Conservation (phyloP, 192 early-diverging fungal genomes). For the Linnemannia zychae region DNA sequence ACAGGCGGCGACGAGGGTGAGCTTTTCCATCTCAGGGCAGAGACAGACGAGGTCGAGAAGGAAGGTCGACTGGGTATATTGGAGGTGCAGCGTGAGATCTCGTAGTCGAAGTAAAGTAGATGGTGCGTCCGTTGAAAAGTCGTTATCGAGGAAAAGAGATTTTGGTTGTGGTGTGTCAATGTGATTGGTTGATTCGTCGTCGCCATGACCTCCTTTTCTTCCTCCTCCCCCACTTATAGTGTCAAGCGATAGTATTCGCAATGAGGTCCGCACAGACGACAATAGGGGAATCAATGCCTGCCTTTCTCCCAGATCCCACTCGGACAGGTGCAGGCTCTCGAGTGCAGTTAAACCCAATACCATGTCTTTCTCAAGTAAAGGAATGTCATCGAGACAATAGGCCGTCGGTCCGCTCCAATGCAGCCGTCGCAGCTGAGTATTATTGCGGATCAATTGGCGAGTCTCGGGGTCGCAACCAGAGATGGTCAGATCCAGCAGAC, state of each 20-base stretch:
- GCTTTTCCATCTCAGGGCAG: constrained; percentile 6
- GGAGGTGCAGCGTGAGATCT: constrained; percentile 6
- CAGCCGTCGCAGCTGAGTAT: neutral
- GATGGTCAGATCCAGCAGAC: constrained; percentile 7
- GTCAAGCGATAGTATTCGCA: neutral
- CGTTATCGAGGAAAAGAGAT: neutral
- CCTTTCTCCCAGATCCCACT: constrained; percentile 5
- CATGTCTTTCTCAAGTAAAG: neutral
- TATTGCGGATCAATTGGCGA: neutral
- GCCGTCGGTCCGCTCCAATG: neutral
- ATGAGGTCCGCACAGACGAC: neutral
- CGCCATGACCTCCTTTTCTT: too few species aligned
- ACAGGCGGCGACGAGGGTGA: neutral
- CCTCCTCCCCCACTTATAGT: neutral
- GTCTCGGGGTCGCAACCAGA: neutral
- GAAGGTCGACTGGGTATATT: neutral
- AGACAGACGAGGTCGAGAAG: constrained; percentile 7
- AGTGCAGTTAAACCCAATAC: neutral
- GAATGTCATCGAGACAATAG: neutral
- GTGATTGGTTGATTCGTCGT: neutral
- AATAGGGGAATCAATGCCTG: constrained; percentile 5
- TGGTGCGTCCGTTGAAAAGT: neutral
- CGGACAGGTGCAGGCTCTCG: neutral
- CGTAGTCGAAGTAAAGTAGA: neutral
- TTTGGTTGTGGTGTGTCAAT: neutral